phyloP scores from a whole-genome alignment of 164 flowering plant species.

The Kingdonia uniflora region DNA sequence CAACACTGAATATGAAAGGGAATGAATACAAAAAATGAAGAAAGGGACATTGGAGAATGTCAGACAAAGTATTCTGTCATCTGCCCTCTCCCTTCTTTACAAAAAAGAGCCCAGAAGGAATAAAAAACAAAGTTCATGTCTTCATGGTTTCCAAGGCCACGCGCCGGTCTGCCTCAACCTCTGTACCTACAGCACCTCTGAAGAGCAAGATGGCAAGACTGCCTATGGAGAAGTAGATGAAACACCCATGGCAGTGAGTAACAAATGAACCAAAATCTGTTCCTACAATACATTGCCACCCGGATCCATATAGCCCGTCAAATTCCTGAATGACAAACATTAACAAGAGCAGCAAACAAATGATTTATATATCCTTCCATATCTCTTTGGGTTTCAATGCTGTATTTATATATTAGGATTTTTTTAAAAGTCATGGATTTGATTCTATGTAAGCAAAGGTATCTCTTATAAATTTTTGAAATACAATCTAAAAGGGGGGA shows the following conservation, averaged over 20 bases:
- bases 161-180: slow-evolving; percentile 14
- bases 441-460: no score
- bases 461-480: no score
- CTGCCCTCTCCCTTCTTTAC: slow-evolving; percentile 4
- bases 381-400: not conserved
- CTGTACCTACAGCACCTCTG: slow-evolving; percentile 37
- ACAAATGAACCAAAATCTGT: slow-evolving; percentile 91
- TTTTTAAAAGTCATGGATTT: no score
- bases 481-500: no score
- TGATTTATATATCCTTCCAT: no score
- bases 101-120: not conserved
- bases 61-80: no score
- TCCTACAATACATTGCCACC: slow-evolving; percentile 54
- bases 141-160: slow-evolving; percentile 24
- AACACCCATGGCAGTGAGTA: slow-evolving; percentile 70
- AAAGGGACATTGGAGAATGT: no score
- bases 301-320: slow-evolving; percentile 29
- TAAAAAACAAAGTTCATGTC: slow-evolving; percentile 16
- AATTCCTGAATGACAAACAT: slow-evolving; percentile 49
- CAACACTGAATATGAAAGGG: no score
- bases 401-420: not conserved
- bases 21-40: not conserved
- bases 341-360: not conserved
- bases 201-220: slow-evolving; percentile 75
- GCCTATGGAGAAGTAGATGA: slow-evolving; percentile 64